phyloP scores from a whole-genome alignment of 1,139 yeast genomes.

The Candida freyschussii region DNA sequence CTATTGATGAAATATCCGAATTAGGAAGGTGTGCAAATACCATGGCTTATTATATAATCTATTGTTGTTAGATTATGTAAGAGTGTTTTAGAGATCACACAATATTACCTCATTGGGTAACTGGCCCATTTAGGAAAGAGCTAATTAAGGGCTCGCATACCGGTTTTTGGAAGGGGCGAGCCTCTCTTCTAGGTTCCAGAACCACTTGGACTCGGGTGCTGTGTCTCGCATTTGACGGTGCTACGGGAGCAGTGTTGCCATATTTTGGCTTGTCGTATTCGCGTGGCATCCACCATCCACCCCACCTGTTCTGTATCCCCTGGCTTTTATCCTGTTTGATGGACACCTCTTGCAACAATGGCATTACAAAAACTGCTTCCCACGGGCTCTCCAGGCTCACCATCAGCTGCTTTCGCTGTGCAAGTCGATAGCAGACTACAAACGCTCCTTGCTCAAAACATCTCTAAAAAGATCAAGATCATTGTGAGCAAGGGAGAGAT shows the following conservation, averaged over 20 bases:
- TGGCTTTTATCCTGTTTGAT: neutral
- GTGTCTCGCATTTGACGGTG: neutral
- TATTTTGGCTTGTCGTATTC: neutral
- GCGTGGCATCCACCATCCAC: neutral
- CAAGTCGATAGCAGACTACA: too few relatives aligned
- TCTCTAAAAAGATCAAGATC: conserved; percentile 5
- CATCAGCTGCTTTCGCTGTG: neutral
- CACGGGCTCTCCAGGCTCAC: neutral
- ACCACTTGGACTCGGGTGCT: neutral
- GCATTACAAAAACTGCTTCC: neutral
- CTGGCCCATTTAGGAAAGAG: neutral
- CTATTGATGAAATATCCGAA: neutral
- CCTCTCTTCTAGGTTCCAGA: neutral
- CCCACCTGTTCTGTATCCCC: neutral
- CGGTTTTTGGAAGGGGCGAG: neutral
- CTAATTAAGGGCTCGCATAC: neutral
- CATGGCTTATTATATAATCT: neutral
- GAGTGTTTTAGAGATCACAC: neutral
- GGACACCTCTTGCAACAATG: neutral
- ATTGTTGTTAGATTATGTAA: neutral
- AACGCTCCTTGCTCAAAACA: neutral
- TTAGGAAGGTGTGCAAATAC: neutral
- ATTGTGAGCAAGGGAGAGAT: conserved; percentile 7
- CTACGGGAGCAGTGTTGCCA: too few relatives aligned
- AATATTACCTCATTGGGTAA: neutral